Evolutionary conservation across 1,139 yeast species (phyloP), one percentile per base, ranked within the genome.

Genomic region (Geotrichum phurueaensis): DNA sequence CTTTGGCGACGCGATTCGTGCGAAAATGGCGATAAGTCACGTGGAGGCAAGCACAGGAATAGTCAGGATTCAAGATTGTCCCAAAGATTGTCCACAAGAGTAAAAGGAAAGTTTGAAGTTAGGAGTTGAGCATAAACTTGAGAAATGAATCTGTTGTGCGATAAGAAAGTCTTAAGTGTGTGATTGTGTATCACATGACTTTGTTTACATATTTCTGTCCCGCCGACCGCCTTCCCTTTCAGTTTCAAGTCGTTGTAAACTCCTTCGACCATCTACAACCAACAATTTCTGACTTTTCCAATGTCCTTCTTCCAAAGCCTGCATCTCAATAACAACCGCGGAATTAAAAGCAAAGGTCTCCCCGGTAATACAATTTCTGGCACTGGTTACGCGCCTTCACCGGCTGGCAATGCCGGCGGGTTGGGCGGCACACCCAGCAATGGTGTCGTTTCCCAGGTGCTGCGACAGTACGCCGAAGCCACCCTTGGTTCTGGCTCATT

Each of bases 401-500:
- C 43, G 2, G 53, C 54, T 18, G 55, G 49, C 12, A 53, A 39
- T 29, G 20, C 49, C 9, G 36, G 36, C 23, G 48, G 45, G 39
- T 54, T 27, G 68, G 25, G 59, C 65, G 63, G 51, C 29, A 57
- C 68, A 66, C 53, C 67, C 49, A 56, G 66, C 62, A 51, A 64
- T 60, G 53, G 65, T 50, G 58, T 70, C 62, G 64, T 60, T 25
- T 66, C 67, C 12, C 73, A 70, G 55, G 68, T 72, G 51, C 73
- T 78, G 33, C 82, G 96, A 62, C 86, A 81, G 70, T 90, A 89
- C 69, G 98, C 97, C 0, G 97, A 92, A 71, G 94, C 95, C 59
- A 94, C 99, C 0, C 78, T 95, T 58, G 99, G 99, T 0, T 87
- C 97, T 0, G 96, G 94, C 55, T 87, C 94, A 51, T 79, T 94